Base-by-base conservation (phyloP, 2,329 filamentous ascomycete genomes). In the Alternaria ethzedia region DNA sequence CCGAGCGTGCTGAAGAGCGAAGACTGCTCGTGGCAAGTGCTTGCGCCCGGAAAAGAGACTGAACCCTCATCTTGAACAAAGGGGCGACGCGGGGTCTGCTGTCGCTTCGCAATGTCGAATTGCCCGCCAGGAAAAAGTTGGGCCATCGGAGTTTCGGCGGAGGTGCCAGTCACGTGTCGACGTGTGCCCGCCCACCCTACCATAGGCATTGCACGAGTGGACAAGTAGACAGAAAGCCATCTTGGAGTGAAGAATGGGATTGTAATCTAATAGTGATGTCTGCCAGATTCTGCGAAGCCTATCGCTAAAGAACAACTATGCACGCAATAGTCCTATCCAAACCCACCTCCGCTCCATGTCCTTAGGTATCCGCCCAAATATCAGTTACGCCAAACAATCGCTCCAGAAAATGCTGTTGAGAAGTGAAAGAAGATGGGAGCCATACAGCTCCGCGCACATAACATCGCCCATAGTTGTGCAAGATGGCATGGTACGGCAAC, bases 371-470 rank as follows among this genome's bases (percentile, higher is more conserved):
- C 70, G 54, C 64, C 66, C 68, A 71, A 65, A 70, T 71, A 73
- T 73, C 66, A 74, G 72, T 65, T 71, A 61, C 66, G 57, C 69
- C 69, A 70, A 69, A 70, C 69, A 71, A 68, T 68, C 70, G 77
- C 76, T 78, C 76, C 76, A 67, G 73, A 68, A 78, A 78, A 79
- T 78, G 76, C 76, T 74, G 59, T 66, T 68, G 66, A 64, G 67
- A 70, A 69, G 59, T 46, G 66, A 72, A 65, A 64, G 59, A 65
- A 57, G 55, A 43, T 57, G 23, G 43, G 46, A 51, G 23, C 21
- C 28, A 25, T 45, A n/a, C 30, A 23, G 44, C 36, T 23, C 41
- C 21, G 43, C 32, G 15, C 21, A 56, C 26, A 47, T 41, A 51
- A 30, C 26, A 44, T 30, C 41, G 28, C 51, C 36, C 30, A 52